These are phyloP conservation scores for Fomitopsis serialis DNA, from an alignment of 768 basidiomycete species.

Conservation along the genomic window DNA sequence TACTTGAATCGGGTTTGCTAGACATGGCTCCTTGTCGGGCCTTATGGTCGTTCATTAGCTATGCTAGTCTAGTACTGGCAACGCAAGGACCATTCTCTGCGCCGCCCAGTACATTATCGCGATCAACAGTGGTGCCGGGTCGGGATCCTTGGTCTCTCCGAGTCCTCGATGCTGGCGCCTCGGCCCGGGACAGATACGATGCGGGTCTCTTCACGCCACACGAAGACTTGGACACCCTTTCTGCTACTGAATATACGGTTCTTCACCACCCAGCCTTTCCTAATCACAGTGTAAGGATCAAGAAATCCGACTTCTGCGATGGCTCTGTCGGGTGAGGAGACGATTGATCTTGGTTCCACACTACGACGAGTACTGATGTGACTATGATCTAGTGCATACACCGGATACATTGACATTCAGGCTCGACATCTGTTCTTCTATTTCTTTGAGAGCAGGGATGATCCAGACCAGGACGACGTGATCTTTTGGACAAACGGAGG, in stretches of 20 bases:
- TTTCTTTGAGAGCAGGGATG: conserved; percentile 41
- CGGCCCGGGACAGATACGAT: too few relatives aligned
- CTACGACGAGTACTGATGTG: neutral
- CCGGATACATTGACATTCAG: conserved; percentile 67
- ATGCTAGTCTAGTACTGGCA: too few relatives aligned
- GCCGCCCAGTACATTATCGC: too few relatives aligned
- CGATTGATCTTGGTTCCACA: neutral
- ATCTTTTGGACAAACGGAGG: conserved; percentile 33
- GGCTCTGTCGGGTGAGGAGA: conserved; percentile 27
- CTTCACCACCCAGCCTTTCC: conserved; percentile 41
- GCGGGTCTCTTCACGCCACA: conserved; percentile 30
- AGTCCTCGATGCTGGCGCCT: too few relatives aligned
- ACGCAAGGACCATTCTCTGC: too few relatives aligned
- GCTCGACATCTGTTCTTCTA: conserved; percentile 44
- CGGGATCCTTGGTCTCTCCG: too few relatives aligned
- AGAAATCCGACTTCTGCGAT: conserved; percentile 38
- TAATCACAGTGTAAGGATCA: conserved; percentile 35
- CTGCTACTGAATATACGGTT: conserved; percentile 28
- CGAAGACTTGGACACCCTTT: conserved; percentile 22
- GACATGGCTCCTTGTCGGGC: too few relatives aligned
- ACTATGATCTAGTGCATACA: conserved; percentile 44
- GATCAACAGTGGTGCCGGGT: too few relatives aligned
- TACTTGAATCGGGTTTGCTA: too few relatives aligned
- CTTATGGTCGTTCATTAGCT: too few relatives aligned
- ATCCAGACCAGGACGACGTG: conserved; percentile 26